Base-by-base conservation (phyloP, 768 basidiomycete genomes). In the Pleurotus sapidus region DNA sequence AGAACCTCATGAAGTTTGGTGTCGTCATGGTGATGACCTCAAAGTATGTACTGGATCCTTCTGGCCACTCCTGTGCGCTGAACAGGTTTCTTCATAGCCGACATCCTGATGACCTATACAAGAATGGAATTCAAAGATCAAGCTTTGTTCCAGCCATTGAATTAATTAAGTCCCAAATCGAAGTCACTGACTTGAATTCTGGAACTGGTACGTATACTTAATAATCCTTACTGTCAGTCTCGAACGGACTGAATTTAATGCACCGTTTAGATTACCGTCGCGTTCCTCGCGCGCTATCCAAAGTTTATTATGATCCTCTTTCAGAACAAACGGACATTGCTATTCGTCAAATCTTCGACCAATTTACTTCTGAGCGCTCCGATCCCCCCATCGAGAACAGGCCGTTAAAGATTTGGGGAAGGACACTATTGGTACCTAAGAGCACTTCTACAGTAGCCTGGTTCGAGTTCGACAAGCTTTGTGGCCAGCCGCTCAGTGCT, bases 11-110 rank as follows among this genome's bases (percentile, higher is more conserved):
- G 50, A 86, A 86, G 50, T 87, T 88, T 63, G 97, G 96, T 6
- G 94, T 98, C 9, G 86, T 98, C 47, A 93, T 88, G 66, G 88
- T 99, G 23, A 91, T 98, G 77, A 99, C 97, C 0, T 98, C 95
- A 55, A 99, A 99, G 96, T 97, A 58, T 66, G 92, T 70, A n/a
- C 7, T 9, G 18, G 17, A 12, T 46, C 3, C 58, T 42, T 57
- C 18, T 18, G 38, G 53, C 39, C 5, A 55, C 15, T 18, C 50
- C 60, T 49, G 55, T 57, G 51, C 25, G 46, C 40, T 14, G n/a
- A 30, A 17, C 30, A 11, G 30, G 30, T 34, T 34, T 34, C 30
- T 24, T 47, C 34, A 40, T 63, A 99, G 96, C 74, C 97, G 97
- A 58, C 94, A 97, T 68, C 97, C 97, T 2, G 90, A 98, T 65